phyloP scores from a whole-genome alignment of 305 asterid genomes.

The Fraxinus paxiana region DNA sequence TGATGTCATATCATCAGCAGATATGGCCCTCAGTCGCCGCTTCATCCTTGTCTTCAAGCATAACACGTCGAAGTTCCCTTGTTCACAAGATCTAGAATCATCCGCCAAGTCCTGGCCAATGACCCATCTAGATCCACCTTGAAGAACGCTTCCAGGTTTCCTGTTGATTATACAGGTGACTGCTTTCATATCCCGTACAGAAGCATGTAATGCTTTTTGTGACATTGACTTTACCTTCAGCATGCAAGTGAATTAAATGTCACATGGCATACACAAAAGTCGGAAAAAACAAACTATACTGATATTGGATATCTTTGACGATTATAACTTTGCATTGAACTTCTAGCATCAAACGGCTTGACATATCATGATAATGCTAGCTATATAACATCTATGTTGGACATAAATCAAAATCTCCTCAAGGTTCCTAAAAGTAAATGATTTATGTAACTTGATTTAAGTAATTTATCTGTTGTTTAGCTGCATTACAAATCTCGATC shows the following conservation, averaged over 20 bases:
- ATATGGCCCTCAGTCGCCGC: constrained; percentile 16
- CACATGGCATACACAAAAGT: neutral
- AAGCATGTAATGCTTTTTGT: constrained; percentile 23
- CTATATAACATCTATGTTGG: neutral
- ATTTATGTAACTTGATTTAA: neutral
- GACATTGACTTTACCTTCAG: constrained; percentile 42
- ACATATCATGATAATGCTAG: neutral
- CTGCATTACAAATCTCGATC: neutral
- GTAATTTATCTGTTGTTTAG: neutral
- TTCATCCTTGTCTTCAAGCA: constrained; percentile 19
- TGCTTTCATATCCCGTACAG: constrained; percentile 32
- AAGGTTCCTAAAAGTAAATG: neutral
- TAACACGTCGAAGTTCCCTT: constrained; percentile 13
- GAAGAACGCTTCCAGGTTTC: constrained; percentile 10
- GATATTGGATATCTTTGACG: neutral
- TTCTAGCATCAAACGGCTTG: neutral
- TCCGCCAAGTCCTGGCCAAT: constrained; percentile 30
- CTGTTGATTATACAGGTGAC: constrained; percentile 31
- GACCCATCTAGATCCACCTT: constrained; percentile 15
- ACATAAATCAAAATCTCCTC: neutral
- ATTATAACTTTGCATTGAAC: neutral
- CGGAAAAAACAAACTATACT: neutral
- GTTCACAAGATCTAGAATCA: constrained; percentile 18
- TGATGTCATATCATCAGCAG: constrained; percentile 9
- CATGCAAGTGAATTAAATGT: constrained; percentile 11